phyloP scores from a whole-genome alignment of 441 rosid species.

The Erysimum cheiri region DNA sequence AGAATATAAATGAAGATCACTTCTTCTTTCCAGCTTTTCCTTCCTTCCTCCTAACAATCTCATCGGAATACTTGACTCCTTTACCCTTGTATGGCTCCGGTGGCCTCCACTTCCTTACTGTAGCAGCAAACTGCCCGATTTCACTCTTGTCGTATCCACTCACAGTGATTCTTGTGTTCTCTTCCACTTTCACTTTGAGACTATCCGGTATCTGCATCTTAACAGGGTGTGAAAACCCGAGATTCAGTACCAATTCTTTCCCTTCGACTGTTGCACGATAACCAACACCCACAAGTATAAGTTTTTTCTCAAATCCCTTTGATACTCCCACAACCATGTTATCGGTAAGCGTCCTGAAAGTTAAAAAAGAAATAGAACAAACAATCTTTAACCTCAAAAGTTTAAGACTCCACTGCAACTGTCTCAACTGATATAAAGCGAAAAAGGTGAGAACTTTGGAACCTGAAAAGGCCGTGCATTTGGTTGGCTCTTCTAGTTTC shows the following conservation, averaged over 20 bases:
- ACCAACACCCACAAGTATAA: conserved; percentile 84
- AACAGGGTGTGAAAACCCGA: conserved; percentile 93
- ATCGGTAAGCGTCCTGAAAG: conserved; percentile 82
- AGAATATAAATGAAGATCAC: conserved; percentile 42
- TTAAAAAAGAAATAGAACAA: conserved; percentile 1
- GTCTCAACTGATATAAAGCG: neutral
- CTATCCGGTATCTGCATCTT: conserved; percentile 78
- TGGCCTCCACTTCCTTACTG: conserved; percentile 90
- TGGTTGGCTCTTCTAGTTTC: conserved; percentile 93
- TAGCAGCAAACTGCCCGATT: conserved; percentile 89
- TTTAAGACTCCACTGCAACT: neutral
- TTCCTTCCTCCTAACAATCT: conserved; percentile 76
- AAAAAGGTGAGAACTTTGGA: conserved; percentile 31
- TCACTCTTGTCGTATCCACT: conserved; percentile 74
- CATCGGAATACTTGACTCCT: conserved; percentile 87
- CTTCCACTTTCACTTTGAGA: conserved; percentile 82
- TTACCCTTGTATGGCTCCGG: conserved; percentile 97
- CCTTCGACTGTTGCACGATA: conserved; percentile 87
- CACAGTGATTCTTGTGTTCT: conserved; percentile 70
- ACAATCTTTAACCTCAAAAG: conserved; percentile 8
- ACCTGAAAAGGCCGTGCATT: conserved; percentile 99
- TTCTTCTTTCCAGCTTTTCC: conserved; percentile 95
- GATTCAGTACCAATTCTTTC: conserved; percentile 71
- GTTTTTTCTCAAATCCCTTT: conserved; percentile 91
- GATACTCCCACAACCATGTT: conserved; percentile 97